Conservation (phyloP, 192 early-diverging fungal genomes). For the Chytriomyces confervae region DNA sequence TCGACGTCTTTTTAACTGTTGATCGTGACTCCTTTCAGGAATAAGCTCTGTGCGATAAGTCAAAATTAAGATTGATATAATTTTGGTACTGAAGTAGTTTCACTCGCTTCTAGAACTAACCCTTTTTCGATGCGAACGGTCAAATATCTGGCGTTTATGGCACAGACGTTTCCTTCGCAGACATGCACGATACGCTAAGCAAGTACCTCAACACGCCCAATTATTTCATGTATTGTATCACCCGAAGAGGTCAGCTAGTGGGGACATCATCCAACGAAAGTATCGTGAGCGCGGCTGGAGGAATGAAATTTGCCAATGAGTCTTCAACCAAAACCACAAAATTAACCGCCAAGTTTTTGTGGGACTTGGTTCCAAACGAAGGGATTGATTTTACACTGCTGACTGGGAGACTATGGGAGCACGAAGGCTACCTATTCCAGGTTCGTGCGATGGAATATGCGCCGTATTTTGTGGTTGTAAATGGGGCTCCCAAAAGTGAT, state of each 20-base stretch:
- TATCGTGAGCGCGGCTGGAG: neutral
- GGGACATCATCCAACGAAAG: conserved; percentile 6
- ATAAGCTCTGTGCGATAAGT: neutral
- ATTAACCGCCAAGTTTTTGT: neutral
- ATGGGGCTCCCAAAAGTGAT: conserved; percentile 12
- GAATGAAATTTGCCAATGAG: neutral
- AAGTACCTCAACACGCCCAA: neutral
- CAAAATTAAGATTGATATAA: no score
- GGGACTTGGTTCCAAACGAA: neutral
- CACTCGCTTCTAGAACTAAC: neutral
- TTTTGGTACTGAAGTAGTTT: no score
- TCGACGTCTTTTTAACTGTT: neutral
- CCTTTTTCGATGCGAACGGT: neutral
- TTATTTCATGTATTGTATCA: conserved; percentile 7
- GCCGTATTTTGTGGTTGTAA: neutral
- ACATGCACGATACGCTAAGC: conserved; percentile 4
- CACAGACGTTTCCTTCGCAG: conserved; percentile 4
- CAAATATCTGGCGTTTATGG: neutral
- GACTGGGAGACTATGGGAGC: neutral
- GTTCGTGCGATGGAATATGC: conserved; percentile 9
- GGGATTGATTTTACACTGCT: no score
- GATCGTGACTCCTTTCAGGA: neutral
- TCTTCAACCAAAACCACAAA: neutral
- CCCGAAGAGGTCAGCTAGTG: neutral
- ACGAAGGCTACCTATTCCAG: neutral